Percentiles rank a stretch among this genome's conserved stretches.
Evolutionary conservation across 805 yeast genomes (phyloP).

Genomic region (Ogataea angusta): DNA sequence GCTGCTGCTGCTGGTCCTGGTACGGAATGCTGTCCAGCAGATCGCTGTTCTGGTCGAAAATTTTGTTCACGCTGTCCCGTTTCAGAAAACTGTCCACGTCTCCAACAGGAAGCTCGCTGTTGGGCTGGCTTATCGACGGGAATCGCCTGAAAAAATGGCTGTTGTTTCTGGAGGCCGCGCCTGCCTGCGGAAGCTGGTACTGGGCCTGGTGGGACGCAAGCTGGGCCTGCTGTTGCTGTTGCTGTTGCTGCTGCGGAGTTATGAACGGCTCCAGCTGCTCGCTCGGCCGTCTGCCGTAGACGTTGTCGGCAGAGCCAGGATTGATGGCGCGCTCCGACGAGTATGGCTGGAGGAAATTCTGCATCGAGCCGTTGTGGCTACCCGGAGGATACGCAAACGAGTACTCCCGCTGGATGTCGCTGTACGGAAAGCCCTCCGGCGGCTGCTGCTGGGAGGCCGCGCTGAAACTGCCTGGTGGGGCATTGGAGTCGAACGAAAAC

Average conservation of each 20-base stretch:
- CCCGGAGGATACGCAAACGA: slow-evolving; percentile 26
- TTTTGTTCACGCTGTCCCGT: slow-evolving; percentile 32
- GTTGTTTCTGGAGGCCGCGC: slow-evolving; percentile 26
- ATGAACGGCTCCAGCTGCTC: slow-evolving; percentile 50
- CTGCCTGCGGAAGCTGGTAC: slow-evolving; percentile 16
- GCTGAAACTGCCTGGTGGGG: slow-evolving; percentile 20
- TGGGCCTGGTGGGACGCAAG: slow-evolving; percentile 10
- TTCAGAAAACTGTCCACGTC: slow-evolving; percentile 37
- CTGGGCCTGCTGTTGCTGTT: slow-evolving; percentile 15
- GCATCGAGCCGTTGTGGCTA: slow-evolving; percentile 17
- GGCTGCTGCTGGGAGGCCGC: slow-evolving; percentile 13
- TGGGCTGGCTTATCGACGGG: slow-evolving; percentile 30
- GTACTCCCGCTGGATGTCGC: slow-evolving; percentile 27
- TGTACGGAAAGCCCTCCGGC: slow-evolving; percentile 24
- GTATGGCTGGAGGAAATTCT: slow-evolving; percentile 25
- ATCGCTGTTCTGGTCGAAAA: slow-evolving; percentile 28
- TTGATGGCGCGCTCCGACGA: slow-evolving; percentile 26
- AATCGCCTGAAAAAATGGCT: slow-evolving; percentile 30
- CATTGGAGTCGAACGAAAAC: slow-evolving; percentile 27
- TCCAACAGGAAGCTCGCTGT: slow-evolving; percentile 24
- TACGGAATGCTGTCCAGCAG: slow-evolving; percentile 27
- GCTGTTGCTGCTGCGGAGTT: slow-evolving; percentile 24
- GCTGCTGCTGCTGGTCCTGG: slow-evolving; percentile 20
- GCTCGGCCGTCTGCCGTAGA: slow-evolving; percentile 40
- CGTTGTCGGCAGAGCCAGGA: slow-evolving; percentile 22